Evolutionary conservation across 129 eudicot genomes (phyloP).

Genomic region (Sambucus nigra): DNA sequence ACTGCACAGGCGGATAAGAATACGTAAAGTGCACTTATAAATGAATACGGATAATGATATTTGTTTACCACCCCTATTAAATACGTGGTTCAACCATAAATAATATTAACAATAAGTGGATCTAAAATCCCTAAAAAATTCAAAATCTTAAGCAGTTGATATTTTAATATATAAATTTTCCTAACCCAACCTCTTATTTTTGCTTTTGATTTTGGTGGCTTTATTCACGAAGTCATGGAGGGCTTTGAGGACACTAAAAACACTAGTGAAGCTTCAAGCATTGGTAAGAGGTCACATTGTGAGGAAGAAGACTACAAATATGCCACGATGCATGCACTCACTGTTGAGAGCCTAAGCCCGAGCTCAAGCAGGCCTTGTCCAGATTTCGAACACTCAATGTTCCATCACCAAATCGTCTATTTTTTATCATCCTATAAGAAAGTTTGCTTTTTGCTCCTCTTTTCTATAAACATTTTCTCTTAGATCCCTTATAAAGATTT

Average conservation of each 20-base stretch:
- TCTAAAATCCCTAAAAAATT: too few relatives aligned
- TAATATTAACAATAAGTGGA: too few relatives aligned
- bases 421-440: constrained; percentile 27
- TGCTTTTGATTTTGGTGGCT: constrained; percentile 1
- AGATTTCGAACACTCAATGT: constrained; percentile 38
- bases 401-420: constrained; percentile 39
- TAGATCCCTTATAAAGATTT: not conserved
- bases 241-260: constrained; percentile 81
- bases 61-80: too few relatives aligned
- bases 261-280: constrained; percentile 85
- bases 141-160: too few relatives aligned
- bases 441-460: constrained; percentile 8
- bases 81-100: too few relatives aligned
- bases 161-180: not conserved
- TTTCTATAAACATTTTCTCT: not conserved
- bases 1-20: too few relatives aligned
- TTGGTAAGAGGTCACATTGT: constrained; percentile 66
- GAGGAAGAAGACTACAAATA: constrained; percentile 53
- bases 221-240: constrained; percentile 78
- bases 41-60: too few relatives aligned
- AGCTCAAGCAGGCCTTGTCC: constrained; percentile 40
- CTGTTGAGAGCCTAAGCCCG: constrained; percentile 45
- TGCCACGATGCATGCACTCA: constrained; percentile 48
- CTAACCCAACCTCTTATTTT: not conserved
- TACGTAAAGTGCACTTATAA: too few relatives aligned